phyloP scores from a whole-genome alignment of 2,329 filamentous ascomycete genomes.

The Phialophora verrucosa region DNA sequence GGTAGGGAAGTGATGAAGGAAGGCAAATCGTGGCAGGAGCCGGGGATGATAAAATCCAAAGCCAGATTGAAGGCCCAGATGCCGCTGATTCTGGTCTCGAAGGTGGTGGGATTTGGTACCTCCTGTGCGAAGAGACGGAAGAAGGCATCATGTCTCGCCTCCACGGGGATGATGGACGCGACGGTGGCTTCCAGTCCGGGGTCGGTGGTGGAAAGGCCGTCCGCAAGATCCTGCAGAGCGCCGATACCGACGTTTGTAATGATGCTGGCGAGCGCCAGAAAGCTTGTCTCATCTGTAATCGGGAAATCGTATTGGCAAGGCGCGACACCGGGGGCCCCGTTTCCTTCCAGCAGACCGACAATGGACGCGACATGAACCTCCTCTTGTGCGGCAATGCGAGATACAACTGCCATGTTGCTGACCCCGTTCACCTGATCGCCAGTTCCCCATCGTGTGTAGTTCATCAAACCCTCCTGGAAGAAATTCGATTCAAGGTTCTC shows the following conservation, averaged over 20 bases:
- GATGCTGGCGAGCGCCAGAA: constrained; percentile 43
- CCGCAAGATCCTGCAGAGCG: constrained; percentile 40
- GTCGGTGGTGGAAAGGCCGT: constrained; percentile 39
- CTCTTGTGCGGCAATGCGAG: constrained; percentile 42
- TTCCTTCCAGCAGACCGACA: constrained; percentile 38
- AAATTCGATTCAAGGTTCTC: constrained; percentile 42
- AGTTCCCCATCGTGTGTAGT: constrained; percentile 40
- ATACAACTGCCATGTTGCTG: constrained; percentile 42
- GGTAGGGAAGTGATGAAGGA: constrained; percentile 21
- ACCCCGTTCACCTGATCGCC: constrained; percentile 41
- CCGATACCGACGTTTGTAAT: constrained; percentile 43
- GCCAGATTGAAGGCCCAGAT: constrained; percentile 44
- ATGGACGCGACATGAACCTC: constrained; percentile 39
- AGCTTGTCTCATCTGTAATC: constrained; percentile 38
- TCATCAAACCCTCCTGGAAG: constrained; percentile 41
- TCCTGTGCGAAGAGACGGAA: constrained; percentile 40
- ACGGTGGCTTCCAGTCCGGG: constrained; percentile 38
- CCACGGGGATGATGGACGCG: constrained; percentile 41
- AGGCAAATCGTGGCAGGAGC: constrained; percentile 38
- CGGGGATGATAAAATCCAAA: constrained; percentile 39
- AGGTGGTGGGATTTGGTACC: constrained; percentile 42
- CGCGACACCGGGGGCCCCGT: constrained; percentile 39
- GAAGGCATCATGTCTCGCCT: constrained; percentile 43
- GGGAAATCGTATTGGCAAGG: constrained; percentile 42
- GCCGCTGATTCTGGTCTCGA: constrained; percentile 41